These are phyloP conservation scores for Irpex sp. DNA, from an alignment of 1,284 basidiomycete species.

Conservation along the genomic window DNA sequence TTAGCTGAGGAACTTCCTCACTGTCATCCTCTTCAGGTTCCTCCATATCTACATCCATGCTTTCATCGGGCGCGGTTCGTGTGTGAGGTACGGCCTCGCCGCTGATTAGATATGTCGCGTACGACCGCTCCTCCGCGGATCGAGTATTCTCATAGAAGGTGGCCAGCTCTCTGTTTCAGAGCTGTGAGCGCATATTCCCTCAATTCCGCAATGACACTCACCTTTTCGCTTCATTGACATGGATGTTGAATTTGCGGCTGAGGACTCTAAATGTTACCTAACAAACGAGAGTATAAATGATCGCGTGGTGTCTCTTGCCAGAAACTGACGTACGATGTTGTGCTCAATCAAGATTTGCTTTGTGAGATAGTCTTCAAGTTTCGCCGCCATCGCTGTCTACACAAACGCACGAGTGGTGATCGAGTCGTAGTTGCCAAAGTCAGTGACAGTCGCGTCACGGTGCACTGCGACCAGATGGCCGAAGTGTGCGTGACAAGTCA, in stretches of 20 bases:
- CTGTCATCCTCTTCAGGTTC: constrained; percentile 15
- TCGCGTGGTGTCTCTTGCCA: not conserved
- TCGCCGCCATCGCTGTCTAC: constrained; percentile 35
- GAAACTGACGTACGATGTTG: constrained; percentile 46
- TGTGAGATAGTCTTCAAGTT: constrained; percentile 49
- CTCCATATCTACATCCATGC: constrained; percentile 38
- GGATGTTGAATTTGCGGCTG: constrained; percentile 59
- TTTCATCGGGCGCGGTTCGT: constrained; percentile 7
- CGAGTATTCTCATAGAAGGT: constrained; percentile 41
- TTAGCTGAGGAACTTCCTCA: constrained; percentile 37
- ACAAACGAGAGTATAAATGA: not conserved
- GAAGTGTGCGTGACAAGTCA: no score
- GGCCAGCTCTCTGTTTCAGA: constrained; percentile 49
- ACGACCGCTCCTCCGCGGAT: constrained; percentile 35
- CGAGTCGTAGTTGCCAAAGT: not conserved
- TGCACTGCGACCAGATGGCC: no score
- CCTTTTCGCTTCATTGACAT: constrained; percentile 73
- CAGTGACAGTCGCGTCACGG: not conserved
- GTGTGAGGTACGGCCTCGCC: constrained; percentile 36
- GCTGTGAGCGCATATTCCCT: no score
- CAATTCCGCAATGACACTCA: constrained; percentile 35
- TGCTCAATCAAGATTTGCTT: constrained; percentile 59
- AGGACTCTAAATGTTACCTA: constrained; percentile 61
- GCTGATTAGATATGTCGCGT: constrained; percentile 64
- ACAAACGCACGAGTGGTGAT: not conserved